Evolutionary conservation across 2,329 filamentous ascomycete species (phyloP).

Genomic region (Chalaropsis thielavioides): DNA sequence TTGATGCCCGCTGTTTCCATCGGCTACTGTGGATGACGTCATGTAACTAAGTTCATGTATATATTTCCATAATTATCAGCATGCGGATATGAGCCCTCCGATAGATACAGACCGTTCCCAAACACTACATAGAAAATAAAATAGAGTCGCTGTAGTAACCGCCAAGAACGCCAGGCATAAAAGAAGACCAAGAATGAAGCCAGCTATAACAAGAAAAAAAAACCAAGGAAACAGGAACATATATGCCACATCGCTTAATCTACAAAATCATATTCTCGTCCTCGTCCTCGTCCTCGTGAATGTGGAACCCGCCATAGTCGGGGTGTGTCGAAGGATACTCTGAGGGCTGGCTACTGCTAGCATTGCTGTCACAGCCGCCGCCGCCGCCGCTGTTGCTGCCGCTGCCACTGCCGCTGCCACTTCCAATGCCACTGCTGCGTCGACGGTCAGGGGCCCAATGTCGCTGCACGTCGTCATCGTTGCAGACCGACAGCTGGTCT

Average conservation of each 20-base stretch:
- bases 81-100: background rate
- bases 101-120: background rate
- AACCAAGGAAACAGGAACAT: background rate
- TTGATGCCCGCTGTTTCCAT: too few relatives aligned
- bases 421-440: background rate
- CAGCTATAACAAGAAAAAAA: background rate
- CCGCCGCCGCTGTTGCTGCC: background rate
- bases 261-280: constrained; percentile 18
- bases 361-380: background rate
- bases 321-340: constrained; percentile 41
- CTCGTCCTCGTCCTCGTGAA: constrained; percentile 28
- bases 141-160: background rate
- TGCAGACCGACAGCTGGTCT: constrained; percentile 34
- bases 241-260: background rate
- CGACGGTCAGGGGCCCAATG: background rate
- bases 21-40: background rate
- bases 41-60: background rate
- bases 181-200: background rate
- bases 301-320: constrained; percentile 27
- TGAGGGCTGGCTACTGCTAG: constrained; percentile 36
- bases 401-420: background rate
- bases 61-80: background rate
- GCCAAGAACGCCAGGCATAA: background rate
- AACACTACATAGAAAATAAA: constrained; percentile 1
- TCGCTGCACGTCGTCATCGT: constrained; percentile 34